Evolutionary conservation across 2,329 filamentous ascomycete species (phyloP).

Genomic region (Microsporum ferrugineum): DNA sequence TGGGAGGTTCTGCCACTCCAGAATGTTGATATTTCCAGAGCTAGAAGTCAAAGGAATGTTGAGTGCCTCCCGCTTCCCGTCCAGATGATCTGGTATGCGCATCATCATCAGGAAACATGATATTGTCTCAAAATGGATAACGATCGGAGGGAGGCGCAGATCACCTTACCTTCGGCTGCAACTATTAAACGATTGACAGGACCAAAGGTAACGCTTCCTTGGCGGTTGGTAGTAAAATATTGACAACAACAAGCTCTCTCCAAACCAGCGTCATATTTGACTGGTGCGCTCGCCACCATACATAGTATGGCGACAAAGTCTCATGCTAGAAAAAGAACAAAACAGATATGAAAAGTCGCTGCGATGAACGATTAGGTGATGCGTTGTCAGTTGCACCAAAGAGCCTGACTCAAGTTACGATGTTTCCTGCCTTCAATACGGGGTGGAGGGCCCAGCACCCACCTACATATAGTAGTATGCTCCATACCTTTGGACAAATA

Average conservation of each 20-base stretch:
- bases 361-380: too few relatives aligned
- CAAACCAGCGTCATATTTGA: neutral
- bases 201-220: neutral
- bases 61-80: neutral
- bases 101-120: neutral
- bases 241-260: neutral
- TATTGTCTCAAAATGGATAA: neutral
- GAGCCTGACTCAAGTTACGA: neutral
- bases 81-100: neutral
- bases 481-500: neutral
- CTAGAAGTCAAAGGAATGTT: too few relatives aligned
- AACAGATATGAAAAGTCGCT: neutral
- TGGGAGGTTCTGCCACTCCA: neutral
- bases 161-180: neutral
- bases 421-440: neutral
- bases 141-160: neutral
- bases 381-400: neutral
- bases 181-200: conserved; percentile 2
- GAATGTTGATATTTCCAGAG: neutral
- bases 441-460: neutral
- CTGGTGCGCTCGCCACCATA: neutral
- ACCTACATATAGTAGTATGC: neutral
- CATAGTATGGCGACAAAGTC: neutral
- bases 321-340: neutral
- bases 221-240: neutral